Conservation (phyloP, 192 early-diverging fungal genomes). For the Coemansia umbellata region DNA sequence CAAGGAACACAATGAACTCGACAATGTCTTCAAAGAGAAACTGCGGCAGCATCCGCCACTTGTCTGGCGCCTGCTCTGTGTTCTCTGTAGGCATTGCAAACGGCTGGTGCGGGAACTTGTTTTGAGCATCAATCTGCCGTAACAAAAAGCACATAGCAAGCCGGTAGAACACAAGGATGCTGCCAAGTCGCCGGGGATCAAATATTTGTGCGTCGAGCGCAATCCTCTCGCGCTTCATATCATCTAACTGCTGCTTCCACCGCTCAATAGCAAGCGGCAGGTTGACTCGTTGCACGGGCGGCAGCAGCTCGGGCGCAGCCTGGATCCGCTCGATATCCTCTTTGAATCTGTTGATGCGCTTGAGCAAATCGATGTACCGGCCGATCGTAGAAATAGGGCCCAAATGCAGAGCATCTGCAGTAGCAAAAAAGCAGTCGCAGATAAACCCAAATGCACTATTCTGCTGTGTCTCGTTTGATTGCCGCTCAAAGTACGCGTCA, state of each 20-base stretch:
- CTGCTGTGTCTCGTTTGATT: neutral
- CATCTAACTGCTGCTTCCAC: conserved; percentile 66
- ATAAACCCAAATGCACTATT: conserved; percentile 69
- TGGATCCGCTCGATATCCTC: conserved; percentile 61
- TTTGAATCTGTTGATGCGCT: conserved; percentile 64
- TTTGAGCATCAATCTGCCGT: conserved; percentile 60
- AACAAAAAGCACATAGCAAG: conserved; percentile 88
- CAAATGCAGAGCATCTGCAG: conserved; percentile 73
- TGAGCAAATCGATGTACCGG: conserved; percentile 63
- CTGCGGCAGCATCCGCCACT: conserved; percentile 77
- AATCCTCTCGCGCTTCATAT: conserved; percentile 60
- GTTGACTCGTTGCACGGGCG: conserved; percentile 19
- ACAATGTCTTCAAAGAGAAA: conserved; percentile 89
- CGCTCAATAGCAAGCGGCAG: conserved; percentile 54
- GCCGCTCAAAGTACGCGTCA: conserved; percentile 56
- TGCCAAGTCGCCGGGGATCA: conserved; percentile 65
- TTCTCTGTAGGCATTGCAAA: conserved; percentile 34
- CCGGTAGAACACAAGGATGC: conserved; percentile 76
- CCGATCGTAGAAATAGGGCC: conserved; percentile 71
- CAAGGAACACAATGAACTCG: conserved; percentile 40
- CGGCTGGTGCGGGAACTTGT: conserved; percentile 30
- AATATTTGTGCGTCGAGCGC: conserved; percentile 74
- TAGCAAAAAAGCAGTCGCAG: conserved; percentile 83
- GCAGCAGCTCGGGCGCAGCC: conserved; percentile 15
- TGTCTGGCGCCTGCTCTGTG: conserved; percentile 9